Conservation (phyloP, 225 moss, liverwort and hornwort genomes). For the Sphagnum tenellum region DNA sequence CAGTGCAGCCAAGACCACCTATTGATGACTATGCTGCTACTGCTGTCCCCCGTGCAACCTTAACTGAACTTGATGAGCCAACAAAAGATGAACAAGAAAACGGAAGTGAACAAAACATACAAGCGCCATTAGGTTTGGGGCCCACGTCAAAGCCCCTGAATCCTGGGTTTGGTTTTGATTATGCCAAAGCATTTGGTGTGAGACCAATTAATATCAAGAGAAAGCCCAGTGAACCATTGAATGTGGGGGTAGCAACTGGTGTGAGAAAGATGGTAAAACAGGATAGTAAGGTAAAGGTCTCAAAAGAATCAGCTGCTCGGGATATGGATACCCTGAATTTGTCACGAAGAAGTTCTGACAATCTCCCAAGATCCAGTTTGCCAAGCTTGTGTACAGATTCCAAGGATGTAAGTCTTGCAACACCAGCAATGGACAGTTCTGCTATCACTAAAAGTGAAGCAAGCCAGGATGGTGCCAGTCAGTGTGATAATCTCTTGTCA, state of each 20-base stretch:
- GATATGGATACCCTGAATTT: not conserved
- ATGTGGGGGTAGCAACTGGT: slow-evolving; percentile 1
- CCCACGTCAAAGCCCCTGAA: slow-evolving; percentile 7
- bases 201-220: slow-evolving; percentile 7
- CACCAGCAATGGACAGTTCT: too few relatives aligned
- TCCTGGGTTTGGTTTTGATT: slow-evolving; percentile 28
- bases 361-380: too few relatives aligned
- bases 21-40: not conserved
- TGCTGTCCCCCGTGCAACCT: slow-evolving; percentile 5
- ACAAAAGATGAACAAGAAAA: slow-evolving; percentile 3
- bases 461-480: too few relatives aligned
- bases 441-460: too few relatives aligned
- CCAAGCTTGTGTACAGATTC: too few relatives aligned
- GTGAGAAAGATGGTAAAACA: slow-evolving; percentile 4
- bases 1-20: slow-evolving; percentile 13
- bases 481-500: not conserved
- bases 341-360: too few relatives aligned
- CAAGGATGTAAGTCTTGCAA: too few relatives aligned
- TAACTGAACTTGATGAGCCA: slow-evolving; percentile 18
- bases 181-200: slow-evolving; percentile 33
- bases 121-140: slow-evolving; percentile 12
- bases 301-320: not conserved
- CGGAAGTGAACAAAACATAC: slow-evolving; percentile 3
- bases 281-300: not conserved
- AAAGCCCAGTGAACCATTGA: slow-evolving; percentile 1